phyloP scores from a whole-genome alignment of 1,139 yeast species.

The Suhomyces terraborum region DNA sequence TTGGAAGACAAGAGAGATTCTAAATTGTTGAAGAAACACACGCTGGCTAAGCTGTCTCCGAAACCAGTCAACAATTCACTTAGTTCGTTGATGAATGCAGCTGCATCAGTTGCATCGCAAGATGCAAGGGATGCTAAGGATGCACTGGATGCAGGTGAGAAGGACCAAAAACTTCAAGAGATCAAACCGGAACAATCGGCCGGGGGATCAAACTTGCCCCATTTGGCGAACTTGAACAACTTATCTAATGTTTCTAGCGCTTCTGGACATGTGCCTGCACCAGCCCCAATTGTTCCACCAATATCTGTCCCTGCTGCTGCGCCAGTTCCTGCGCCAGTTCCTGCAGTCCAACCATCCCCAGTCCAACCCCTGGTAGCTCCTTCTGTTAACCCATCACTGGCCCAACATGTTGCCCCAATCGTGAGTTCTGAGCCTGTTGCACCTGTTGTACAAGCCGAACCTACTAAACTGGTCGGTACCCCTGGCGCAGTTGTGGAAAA shows the following conservation, averaged over 20 bases:
- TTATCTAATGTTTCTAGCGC: constrained; percentile 2
- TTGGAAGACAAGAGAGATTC: constrained; percentile 40
- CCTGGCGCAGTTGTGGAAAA: constrained; percentile 8
- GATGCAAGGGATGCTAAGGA: constrained; percentile 10
- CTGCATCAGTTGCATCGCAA: constrained; percentile 20
- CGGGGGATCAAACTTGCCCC: constrained; percentile 1
- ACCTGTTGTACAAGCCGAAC: too few relatives aligned
- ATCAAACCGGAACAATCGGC: constrained; percentile 8
- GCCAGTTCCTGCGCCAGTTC: constrained; percentile 16
- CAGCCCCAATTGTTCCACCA: constrained; percentile 11
- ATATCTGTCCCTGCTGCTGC: constrained; percentile 14
- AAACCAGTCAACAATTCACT: constrained; percentile 22
- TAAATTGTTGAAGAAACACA: constrained; percentile 23
- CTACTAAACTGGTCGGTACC: too few relatives aligned
- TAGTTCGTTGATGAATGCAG: constrained; percentile 36
- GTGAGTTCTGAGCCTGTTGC: constrained; percentile 10
- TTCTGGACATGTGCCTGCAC: constrained; percentile 11
- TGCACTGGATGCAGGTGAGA: too few relatives aligned
- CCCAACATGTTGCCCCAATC: constrained; percentile 6
- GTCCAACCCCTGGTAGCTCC: constrained; percentile 12
- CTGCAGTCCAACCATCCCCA: constrained; percentile 12
- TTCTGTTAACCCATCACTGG: constrained; percentile 12
- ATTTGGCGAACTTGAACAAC: constrained; percentile 3
- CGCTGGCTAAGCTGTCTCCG: constrained; percentile 18
- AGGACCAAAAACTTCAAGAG: constrained; percentile 3